A percentile compares a stretch with the other conserved stretches of the same genome.
phyloP scores from a whole-genome alignment of 805 yeast species.

The Starmerella ratchasimensis region DNA sequence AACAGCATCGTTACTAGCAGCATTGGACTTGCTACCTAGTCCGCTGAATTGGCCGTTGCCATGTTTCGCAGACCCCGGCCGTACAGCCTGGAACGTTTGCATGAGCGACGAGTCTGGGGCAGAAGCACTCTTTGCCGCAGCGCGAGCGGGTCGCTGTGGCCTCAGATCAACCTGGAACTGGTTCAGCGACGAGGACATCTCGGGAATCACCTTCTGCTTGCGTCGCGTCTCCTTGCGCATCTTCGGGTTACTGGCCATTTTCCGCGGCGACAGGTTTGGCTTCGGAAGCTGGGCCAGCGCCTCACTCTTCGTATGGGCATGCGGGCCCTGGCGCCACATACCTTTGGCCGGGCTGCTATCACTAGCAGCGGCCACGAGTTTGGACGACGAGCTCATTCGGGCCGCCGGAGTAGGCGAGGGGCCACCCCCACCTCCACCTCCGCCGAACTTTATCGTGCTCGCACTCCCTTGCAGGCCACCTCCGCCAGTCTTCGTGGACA shows the following conservation, averaged over 20 bases:
- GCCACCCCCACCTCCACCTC: constrained; percentile 1
- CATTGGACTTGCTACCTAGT: too few relatives aligned
- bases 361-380: constrained; percentile 23
- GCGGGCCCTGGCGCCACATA: constrained; percentile 16
- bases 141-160: too few relatives aligned
- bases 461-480: background rate
- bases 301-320: background rate
- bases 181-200: constrained; percentile 24
- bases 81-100: too few relatives aligned
- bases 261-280: constrained; percentile 13
- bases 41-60: too few relatives aligned
- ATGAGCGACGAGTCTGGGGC: too few relatives aligned
- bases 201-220: constrained; percentile 19
- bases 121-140: too few relatives aligned
- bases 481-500: constrained; percentile 1
- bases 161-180: constrained; percentile 24
- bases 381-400: constrained; percentile 20
- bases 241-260: constrained; percentile 9
- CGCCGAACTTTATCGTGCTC: background rate
- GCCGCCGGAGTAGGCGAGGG: constrained; percentile 25
- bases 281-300: constrained; percentile 6
- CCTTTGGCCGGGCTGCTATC: constrained; percentile 26
- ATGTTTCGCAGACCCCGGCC: too few relatives aligned
- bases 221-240: constrained; percentile 9
- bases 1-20: too few relatives aligned